Conservation (phyloP, 148 eudicot species). For the Linanthus parryae region DNA sequence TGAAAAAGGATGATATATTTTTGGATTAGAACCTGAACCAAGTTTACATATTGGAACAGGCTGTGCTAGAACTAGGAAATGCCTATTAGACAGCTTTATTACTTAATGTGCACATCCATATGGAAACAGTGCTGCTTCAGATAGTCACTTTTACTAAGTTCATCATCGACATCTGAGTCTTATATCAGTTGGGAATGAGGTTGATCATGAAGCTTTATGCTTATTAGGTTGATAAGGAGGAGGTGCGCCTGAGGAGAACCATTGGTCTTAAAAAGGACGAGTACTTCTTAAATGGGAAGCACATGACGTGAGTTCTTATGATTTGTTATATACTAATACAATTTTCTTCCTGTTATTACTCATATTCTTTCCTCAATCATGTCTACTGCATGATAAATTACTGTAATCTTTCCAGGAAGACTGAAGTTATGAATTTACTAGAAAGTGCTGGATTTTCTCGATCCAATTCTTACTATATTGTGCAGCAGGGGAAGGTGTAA, state of each 20-base stretch:
- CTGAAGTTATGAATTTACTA: slow-evolving; percentile 93
- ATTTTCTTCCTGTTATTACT: not conserved
- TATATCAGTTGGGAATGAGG: not conserved
- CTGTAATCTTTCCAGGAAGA: slow-evolving; percentile 72
- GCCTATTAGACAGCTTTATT: too few species aligned
- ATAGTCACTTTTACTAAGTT: too few species aligned
- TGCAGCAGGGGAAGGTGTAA: slow-evolving; percentile 99
- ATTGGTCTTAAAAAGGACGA: slow-evolving; percentile 94
- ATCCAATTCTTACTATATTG: slow-evolving; percentile 97
- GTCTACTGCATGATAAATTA: too few species aligned
- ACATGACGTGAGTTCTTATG: slow-evolving; percentile 63
- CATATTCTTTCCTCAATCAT: not conserved
- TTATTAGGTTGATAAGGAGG: slow-evolving; percentile 89
- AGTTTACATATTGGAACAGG: too few species aligned
- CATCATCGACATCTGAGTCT: too few species aligned
- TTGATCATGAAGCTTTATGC: too few species aligned
- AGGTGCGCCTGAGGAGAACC: slow-evolving; percentile 87
- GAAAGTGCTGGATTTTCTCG: slow-evolving; percentile 99
- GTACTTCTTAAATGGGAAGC: slow-evolving; percentile 97
- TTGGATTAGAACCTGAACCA: too few species aligned
- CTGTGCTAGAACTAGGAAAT: too few species aligned
- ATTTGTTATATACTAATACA: not conserved
- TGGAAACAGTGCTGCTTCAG: too few species aligned
- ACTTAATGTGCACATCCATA: too few species aligned
- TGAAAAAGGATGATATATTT: too few species aligned